A percentile compares a stretch with the other conserved stretches of the same genome.
Conservation (phyloP, 495 filamentous ascomycete genomes). For the Apiosordaria backusii region DNA sequence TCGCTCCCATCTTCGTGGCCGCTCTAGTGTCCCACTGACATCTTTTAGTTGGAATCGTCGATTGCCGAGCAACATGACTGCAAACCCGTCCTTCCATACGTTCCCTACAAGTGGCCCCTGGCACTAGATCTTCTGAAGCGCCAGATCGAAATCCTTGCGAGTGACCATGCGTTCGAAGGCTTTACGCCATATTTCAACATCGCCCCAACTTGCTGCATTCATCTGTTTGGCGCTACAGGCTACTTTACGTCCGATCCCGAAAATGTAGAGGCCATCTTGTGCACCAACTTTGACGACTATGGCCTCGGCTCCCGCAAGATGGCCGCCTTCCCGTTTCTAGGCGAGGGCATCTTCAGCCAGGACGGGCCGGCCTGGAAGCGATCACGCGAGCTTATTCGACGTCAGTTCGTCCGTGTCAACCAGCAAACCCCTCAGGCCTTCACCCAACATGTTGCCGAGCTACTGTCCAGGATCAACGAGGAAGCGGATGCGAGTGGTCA, state of each 20-base stretch:
- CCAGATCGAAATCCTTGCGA: constrained; percentile 1
- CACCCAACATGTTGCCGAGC: constrained; percentile 40
- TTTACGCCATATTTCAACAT: constrained; percentile 16
- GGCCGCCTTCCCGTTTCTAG: constrained; percentile 39
- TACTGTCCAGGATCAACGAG: constrained; percentile 32
- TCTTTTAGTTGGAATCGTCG: neutral
- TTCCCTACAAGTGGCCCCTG: constrained; percentile 13
- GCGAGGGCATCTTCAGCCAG: constrained; percentile 55
- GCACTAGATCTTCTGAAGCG: constrained; percentile 12
- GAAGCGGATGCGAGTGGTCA: constrained; percentile 28
- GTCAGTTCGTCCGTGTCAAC: constrained; percentile 44
- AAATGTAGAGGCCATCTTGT: constrained; percentile 42
- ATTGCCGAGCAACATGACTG: constrained; percentile 10
- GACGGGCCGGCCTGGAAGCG: constrained; percentile 52
- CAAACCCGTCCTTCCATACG: constrained; percentile 8
- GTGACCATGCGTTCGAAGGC: constrained; percentile 10
- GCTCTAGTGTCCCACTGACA: neutral
- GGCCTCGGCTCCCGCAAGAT: constrained; percentile 36
- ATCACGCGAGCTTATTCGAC: constrained; percentile 54
- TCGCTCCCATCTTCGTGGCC: too few species aligned
- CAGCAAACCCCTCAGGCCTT: constrained; percentile 24
- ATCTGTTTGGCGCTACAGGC: constrained; percentile 28
- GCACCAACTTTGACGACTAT: constrained; percentile 37
- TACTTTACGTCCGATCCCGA: constrained; percentile 39
- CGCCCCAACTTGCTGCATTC: constrained; percentile 12